A percentile compares a stretch with the other conserved stretches of the same genome.
These are phyloP conservation scores for Colletotrichum noveboracense DNA, from an alignment of 2,329 filamentous ascomycete species.

Conservation along the genomic window DNA sequence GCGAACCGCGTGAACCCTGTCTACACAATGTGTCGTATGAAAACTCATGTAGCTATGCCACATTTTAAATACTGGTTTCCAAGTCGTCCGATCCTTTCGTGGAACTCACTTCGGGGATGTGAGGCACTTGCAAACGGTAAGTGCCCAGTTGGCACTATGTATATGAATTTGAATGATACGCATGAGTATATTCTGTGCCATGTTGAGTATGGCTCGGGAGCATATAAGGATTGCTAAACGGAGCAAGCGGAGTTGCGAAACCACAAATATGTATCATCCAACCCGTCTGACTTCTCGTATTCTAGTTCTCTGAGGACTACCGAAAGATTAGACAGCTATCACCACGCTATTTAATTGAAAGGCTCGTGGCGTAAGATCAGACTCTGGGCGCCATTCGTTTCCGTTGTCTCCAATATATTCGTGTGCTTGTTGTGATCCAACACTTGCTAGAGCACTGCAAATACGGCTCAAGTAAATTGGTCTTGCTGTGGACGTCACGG, in stretches of 20 bases:
- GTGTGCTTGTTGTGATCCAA: rapidly evolving
- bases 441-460: neutral
- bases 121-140: no score
- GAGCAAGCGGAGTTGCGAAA: neutral
- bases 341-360: neutral
- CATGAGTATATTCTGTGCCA: neutral
- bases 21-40: neutral
- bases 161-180: neutral
- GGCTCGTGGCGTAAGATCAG: neutral
- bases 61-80: neutral
- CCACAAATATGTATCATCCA: neutral
- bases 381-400: neutral
- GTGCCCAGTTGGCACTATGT: no score
- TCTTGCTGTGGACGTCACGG: rapidly evolving
- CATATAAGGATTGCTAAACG: neutral
- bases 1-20: no score
- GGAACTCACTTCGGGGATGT: rapidly evolving
- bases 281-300: no score
- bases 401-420: neutral
- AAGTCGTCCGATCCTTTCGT: rapidly evolving
- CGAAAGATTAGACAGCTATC: neutral
- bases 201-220: neutral
- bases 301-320: neutral
- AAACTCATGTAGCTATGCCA: rapidly evolving
- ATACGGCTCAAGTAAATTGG: rapidly evolving